Percentiles rank a stretch among this genome's conserved stretches.
These are phyloP conservation scores for Phyllosticta ampelicida DNA, from an alignment of 2,329 filamentous ascomycete genomes.

Conservation along the genomic window DNA sequence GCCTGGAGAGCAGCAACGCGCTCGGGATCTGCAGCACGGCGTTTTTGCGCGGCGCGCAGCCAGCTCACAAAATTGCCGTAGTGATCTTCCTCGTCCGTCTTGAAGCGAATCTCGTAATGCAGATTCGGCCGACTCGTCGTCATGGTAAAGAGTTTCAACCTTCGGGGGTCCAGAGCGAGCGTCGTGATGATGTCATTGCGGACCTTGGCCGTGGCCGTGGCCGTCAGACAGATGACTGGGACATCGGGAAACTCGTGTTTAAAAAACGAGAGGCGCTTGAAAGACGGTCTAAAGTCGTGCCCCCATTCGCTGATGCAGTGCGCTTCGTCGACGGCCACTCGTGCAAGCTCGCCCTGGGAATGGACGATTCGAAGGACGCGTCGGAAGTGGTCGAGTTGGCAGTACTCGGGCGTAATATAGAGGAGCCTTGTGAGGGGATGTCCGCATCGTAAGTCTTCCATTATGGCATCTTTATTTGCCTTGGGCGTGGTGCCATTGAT, in stretches of 20 bases:
- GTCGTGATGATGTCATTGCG: slow-evolving; percentile 71
- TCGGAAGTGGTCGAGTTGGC: slow-evolving; percentile 66
- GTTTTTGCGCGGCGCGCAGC: slow-evolving; percentile 61
- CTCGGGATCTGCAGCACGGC: slow-evolving; percentile 48
- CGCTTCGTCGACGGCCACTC: slow-evolving; percentile 85
- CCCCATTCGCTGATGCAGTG: slow-evolving; percentile 99
- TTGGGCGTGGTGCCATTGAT: slow-evolving; percentile 73
- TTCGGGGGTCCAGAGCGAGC: slow-evolving; percentile 54
- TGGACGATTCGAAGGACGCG: slow-evolving; percentile 62
- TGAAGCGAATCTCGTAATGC: slow-evolving; percentile 83
- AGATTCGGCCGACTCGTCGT: slow-evolving; percentile 76
- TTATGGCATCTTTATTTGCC: slow-evolving; percentile 55
- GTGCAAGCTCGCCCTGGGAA: slow-evolving; percentile 70
- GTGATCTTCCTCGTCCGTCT: slow-evolving; percentile 62
- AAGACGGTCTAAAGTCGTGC: slow-evolving; percentile 90
- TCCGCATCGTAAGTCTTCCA: slow-evolving; percentile 74
- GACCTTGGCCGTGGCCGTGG: slow-evolving; percentile 74
- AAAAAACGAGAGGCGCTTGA: slow-evolving; percentile 81
- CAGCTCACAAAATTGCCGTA: slow-evolving; percentile 65
- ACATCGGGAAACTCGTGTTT: slow-evolving; percentile 70
- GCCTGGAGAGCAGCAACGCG: slow-evolving; percentile 49
- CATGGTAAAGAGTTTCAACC: slow-evolving; percentile 67
- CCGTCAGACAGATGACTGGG: slow-evolving; percentile 85
- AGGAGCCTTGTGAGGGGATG: slow-evolving; percentile 75
- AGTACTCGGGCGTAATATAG: slow-evolving; percentile 89